Percentiles rank a stretch among this genome's conserved stretches.
Evolutionary conservation across 2,329 filamentous ascomycete genomes (phyloP).

Genomic region (Hypoxylon sp.): DNA sequence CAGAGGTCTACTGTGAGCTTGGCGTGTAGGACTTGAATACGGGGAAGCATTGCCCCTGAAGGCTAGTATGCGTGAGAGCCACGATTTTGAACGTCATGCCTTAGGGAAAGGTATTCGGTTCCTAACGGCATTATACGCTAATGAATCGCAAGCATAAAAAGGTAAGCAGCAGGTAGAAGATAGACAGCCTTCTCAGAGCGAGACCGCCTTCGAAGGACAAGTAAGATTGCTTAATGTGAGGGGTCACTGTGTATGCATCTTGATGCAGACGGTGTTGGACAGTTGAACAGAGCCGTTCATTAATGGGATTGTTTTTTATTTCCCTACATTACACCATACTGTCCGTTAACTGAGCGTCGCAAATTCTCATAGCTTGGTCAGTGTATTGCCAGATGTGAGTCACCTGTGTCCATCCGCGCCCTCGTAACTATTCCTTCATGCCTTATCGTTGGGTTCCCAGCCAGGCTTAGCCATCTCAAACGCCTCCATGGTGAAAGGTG

Average conservation of each 20-base stretch:
- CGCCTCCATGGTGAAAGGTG: slow-evolving; percentile 46
- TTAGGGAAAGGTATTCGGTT: background rate
- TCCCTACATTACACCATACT: background rate
- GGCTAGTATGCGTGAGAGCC: background rate
- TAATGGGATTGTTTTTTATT: background rate
- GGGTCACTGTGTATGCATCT: background rate
- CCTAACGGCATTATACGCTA: background rate
- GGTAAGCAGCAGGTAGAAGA: background rate
- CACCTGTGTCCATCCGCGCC: background rate
- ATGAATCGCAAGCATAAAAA: background rate
- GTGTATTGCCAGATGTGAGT: background rate
- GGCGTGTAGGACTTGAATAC: background rate
- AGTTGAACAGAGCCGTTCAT: background rate
- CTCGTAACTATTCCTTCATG: background rate
- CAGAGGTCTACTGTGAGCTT: background rate
- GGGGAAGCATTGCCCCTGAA: background rate
- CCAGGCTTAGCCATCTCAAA: slow-evolving; percentile 48
- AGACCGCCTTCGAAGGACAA: background rate
- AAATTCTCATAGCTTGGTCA: background rate
- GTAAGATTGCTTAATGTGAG: background rate
- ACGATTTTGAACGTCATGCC: background rate
- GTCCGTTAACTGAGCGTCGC: background rate
- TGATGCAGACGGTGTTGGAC: background rate
- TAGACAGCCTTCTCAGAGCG: background rate
- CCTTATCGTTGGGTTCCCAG: slow-evolving; percentile 43